Evolutionary conservation across 2,329 filamentous ascomycete genomes (phyloP).

Genomic region (Rutstroemia sydowiana): DNA sequence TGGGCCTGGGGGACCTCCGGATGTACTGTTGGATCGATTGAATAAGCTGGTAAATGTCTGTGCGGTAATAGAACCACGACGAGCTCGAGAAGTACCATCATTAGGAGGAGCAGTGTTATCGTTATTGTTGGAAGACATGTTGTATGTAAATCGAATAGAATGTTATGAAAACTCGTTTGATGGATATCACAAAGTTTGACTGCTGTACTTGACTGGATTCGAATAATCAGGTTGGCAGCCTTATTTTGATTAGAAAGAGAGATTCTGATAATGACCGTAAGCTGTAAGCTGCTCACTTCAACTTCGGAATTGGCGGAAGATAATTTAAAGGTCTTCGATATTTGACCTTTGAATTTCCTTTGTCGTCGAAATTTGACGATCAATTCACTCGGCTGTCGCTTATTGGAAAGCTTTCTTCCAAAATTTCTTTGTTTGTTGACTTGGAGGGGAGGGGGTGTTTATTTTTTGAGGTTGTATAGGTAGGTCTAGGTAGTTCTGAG

Average conservation of each 20-base stretch:
- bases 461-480: too few species aligned
- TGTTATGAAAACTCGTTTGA: not conserved
- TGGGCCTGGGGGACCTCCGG: conserved; percentile 36
- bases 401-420: too few species aligned
- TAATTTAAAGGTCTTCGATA: too few species aligned
- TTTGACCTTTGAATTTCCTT: too few species aligned
- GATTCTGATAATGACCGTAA: conserved; percentile 16
- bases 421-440: too few species aligned
- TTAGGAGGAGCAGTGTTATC: conserved; percentile 33
- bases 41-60: conserved; percentile 42
- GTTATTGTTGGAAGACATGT: conserved; percentile 38
- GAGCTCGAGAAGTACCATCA: conserved; percentile 33
- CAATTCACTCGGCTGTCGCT: too few species aligned
- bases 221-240: not conserved
- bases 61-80: conserved; percentile 39
- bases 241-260: conserved; percentile 10
- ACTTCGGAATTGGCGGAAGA: conserved; percentile 15
- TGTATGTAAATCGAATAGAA: conserved; percentile 11
- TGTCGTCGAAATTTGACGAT: too few species aligned
- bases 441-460: too few species aligned
- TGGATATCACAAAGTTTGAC: not conserved
- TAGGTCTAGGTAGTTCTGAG: too few species aligned
- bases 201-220: not conserved
- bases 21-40: conserved; percentile 43
- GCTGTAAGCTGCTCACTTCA: conserved; percentile 24